Percentiles rank a stretch among this genome's conserved stretches.
phyloP scores from a whole-genome alignment of 2,329 filamentous ascomycete species.

The Emmonsiellopsis sp. region DNA sequence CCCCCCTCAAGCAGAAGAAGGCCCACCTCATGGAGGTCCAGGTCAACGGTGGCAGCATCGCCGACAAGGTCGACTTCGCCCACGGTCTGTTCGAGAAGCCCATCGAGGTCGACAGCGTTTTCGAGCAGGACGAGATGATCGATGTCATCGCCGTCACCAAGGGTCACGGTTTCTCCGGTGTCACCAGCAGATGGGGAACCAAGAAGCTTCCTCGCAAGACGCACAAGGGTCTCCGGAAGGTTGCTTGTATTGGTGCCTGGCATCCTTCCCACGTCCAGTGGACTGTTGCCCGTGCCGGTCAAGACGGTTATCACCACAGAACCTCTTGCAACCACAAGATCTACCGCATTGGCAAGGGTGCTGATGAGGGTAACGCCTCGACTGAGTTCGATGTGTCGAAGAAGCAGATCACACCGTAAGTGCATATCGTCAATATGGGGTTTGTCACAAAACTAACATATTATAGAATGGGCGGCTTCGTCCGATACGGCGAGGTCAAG shows the following conservation, averaged over 20 bases:
- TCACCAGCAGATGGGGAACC: constrained; percentile 97
- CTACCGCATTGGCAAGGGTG: constrained; percentile 94
- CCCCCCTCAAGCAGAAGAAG: constrained; percentile 99
- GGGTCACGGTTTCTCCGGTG: constrained; percentile 97
- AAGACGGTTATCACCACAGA: constrained; percentile 99
- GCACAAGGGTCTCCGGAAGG: constrained; percentile 99
- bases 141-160: constrained; percentile 99
- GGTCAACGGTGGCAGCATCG: constrained; percentile 92
- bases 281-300: constrained; percentile 99
- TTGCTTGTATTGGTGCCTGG: constrained; percentile 99
- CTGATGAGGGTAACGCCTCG: constrained; percentile 82
- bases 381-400: constrained; percentile 96
- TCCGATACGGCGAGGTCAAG: constrained; percentile 98
- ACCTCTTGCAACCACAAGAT: constrained; percentile 99
- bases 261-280: constrained; percentile 99
- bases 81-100: constrained; percentile 98
- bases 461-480: constrained; percentile 90
- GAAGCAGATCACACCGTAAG: constrained; percentile 99
- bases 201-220: constrained; percentile 99
- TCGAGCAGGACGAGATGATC: constrained; percentile 99
- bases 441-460: background rate
- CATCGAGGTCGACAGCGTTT: constrained; percentile 83
- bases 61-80: constrained; percentile 96
- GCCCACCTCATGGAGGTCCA: constrained; percentile 99
- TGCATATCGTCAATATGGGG: constrained; percentile 25